Conservation (phyloP, 768 basidiomycete genomes). For the Pulveroboletus sp. region DNA sequence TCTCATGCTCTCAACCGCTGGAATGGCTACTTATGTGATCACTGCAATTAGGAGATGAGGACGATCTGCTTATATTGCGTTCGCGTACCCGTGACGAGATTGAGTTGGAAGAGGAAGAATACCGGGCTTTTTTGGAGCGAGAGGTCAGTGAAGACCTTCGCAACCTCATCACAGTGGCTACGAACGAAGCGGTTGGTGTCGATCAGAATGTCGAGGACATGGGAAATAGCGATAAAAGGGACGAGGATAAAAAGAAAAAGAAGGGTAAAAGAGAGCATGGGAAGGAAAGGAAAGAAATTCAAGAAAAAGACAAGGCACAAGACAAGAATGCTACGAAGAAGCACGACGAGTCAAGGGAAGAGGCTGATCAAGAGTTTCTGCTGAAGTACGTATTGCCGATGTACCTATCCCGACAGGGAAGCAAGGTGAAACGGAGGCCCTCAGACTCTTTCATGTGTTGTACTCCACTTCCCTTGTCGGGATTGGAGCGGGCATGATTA, state of each 20-base stretch:
- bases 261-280: conserved; percentile 30
- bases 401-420: too few species aligned
- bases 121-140: conserved; percentile 72
- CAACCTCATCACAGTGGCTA: conserved; percentile 56
- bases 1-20: background rate
- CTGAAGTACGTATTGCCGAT: conserved; percentile 60
- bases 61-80: conserved; percentile 66
- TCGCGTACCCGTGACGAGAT: conserved; percentile 76
- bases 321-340: conserved; percentile 20
- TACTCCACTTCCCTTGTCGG: background rate
- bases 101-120: conserved; percentile 80
- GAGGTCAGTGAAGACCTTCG: conserved; percentile 76
- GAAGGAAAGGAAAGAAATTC: conserved; percentile 24
- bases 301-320: conserved; percentile 13
- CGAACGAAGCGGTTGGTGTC: conserved; percentile 8
- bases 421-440: too few species aligned
- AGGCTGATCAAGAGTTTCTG: conserved; percentile 81
- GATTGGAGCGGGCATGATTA: background rate
- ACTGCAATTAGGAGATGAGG: conserved; percentile 43
- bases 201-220: conserved; percentile 25
- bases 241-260: conserved; percentile 33
- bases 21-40: background rate
- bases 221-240: conserved; percentile 24
- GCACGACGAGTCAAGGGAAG: conserved; percentile 41
- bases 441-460: background rate